Percentiles rank a stretch among this genome's conserved stretches.
Conservation (phyloP, 106 monocot genomes). For the Narthecium ossifragum region DNA sequence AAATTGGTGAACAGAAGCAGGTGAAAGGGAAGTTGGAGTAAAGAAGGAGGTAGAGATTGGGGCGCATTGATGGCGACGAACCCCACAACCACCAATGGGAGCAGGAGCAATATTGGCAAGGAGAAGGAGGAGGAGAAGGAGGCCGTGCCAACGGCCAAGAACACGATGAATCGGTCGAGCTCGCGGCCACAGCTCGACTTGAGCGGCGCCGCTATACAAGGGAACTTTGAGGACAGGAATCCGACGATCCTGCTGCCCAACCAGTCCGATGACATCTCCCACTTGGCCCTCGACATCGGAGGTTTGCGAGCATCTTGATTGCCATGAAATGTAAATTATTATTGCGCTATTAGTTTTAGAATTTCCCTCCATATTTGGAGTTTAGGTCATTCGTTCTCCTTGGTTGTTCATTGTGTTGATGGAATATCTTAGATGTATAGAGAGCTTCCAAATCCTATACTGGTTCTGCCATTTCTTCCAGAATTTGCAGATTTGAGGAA, state of each 20-base stretch:
- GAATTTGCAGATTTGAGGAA: too few species aligned
- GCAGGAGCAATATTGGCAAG: not conserved
- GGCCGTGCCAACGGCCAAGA: slow-evolving; percentile 11
- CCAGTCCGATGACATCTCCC: slow-evolving; percentile 95
- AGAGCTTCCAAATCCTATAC: too few species aligned
- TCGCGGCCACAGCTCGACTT: slow-evolving; percentile 91
- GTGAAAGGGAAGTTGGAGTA: too few species aligned
- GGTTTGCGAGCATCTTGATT: too few species aligned
- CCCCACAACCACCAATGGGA: slow-evolving; percentile 7
- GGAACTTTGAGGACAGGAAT: slow-evolving; percentile 83
- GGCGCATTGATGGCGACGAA: slow-evolving; percentile 39
- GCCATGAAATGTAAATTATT: too few species aligned
- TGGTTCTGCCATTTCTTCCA: too few species aligned
- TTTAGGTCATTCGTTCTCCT: too few species aligned
- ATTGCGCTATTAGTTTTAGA: too few species aligned
- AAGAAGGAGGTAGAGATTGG: not conserved
- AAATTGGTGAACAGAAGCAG: too few species aligned
- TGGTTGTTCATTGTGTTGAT: too few species aligned
- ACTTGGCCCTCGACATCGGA: slow-evolving; percentile 90
- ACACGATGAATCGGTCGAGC: slow-evolving; percentile 56
- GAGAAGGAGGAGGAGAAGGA: slow-evolving; percentile 17
- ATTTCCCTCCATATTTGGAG: too few species aligned
- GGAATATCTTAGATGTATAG: too few species aligned
- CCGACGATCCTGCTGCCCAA: slow-evolving; percentile 90
- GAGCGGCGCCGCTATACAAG: slow-evolving; percentile 79